These are phyloP conservation scores for Alternaria novae-zelandiae DNA, from an alignment of 2,329 filamentous ascomycete species.

Conservation along the genomic window DNA sequence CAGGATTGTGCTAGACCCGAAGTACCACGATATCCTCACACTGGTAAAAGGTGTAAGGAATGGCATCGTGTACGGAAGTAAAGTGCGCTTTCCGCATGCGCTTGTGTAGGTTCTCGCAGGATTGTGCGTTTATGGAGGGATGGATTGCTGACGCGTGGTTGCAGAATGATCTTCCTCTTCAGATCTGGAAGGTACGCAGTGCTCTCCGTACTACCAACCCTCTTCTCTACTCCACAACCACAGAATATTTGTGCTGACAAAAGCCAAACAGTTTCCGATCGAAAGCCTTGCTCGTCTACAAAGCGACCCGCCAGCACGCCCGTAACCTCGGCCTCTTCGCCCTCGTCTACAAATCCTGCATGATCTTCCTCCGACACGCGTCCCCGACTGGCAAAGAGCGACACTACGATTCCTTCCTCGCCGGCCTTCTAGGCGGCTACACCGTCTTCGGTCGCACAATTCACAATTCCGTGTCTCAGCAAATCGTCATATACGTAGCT, in stretches of 20 bases:
- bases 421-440: slow-evolving; percentile 89
- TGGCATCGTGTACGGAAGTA: slow-evolving; percentile 94
- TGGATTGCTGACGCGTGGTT: slow-evolving; percentile 5
- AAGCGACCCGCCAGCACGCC: slow-evolving; percentile 88
- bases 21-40: slow-evolving; percentile 82
- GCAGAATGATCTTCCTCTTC: slow-evolving; percentile 94
- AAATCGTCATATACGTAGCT: slow-evolving; percentile 98
- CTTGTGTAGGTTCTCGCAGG: slow-evolving; percentile 67
- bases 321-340: slow-evolving; percentile 92
- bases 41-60: slow-evolving; percentile 94
- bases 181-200: slow-evolving; percentile 80
- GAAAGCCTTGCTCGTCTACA: slow-evolving; percentile 78
- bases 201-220: neutral
- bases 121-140: neutral
- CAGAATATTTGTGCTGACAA: slow-evolving; percentile 3
- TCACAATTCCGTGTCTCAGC: slow-evolving; percentile 84
- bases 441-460: slow-evolving; percentile 84
- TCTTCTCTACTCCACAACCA: neutral
- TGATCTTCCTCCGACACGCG: slow-evolving; percentile 73
- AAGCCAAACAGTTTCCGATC: slow-evolving; percentile 65
- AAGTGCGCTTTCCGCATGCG: slow-evolving; percentile 97
- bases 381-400: slow-evolving; percentile 62
- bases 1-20: slow-evolving; percentile 78
- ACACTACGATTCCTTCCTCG: slow-evolving; percentile 82
- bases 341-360: slow-evolving; percentile 83